Percentiles rank a stretch among this genome's conserved stretches.
Conservation (phyloP, 1,139 yeast genomes). For the Torulaspora pretoriensis region DNA sequence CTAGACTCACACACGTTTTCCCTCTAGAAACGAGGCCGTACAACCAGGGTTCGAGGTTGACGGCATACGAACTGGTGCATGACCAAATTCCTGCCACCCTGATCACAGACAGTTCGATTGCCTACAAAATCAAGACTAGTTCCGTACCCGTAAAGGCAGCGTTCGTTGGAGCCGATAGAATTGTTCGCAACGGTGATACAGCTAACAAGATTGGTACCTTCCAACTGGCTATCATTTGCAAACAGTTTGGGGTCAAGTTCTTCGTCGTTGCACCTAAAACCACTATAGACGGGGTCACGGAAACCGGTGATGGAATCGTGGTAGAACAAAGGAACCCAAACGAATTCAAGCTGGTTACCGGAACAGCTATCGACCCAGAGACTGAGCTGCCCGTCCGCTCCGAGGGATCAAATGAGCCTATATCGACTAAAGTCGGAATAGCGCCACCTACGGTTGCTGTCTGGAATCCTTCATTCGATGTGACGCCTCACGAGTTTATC, state of each 20-base stretch:
- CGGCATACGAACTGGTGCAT: slow-evolving; percentile 83
- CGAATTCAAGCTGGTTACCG: slow-evolving; percentile 75
- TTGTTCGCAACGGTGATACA: slow-evolving; percentile 87
- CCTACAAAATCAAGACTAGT: slow-evolving; percentile 54
- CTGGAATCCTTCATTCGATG: slow-evolving; percentile 97
- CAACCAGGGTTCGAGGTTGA: slow-evolving; percentile 91
- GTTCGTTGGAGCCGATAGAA: slow-evolving; percentile 97
- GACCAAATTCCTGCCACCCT: slow-evolving; percentile 85
- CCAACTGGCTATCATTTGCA: slow-evolving; percentile 72
- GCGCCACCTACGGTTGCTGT: slow-evolving; percentile 84
- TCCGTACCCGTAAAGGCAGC: slow-evolving; percentile 67
- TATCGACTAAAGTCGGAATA: slow-evolving; percentile 62
- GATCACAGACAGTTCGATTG: slow-evolving; percentile 88
- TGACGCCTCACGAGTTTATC: slow-evolving; percentile 76
- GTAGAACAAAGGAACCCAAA: slow-evolving; percentile 84
- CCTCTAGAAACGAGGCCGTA: slow-evolving; percentile 96
- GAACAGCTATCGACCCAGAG: slow-evolving; percentile 47
- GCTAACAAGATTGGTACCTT: slow-evolving; percentile 97
- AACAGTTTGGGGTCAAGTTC: slow-evolving; percentile 57
- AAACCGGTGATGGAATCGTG: slow-evolving; percentile 64
- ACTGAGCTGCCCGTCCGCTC: slow-evolving; percentile 36
- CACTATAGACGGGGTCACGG: slow-evolving; percentile 69
- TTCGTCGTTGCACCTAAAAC: slow-evolving; percentile 95
- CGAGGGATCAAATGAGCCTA: slow-evolving; percentile 36
- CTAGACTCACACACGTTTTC: slow-evolving; percentile 62